Evolutionary conservation across 768 basidiomycete species (phyloP).

Genomic region (Boletales sp.): DNA sequence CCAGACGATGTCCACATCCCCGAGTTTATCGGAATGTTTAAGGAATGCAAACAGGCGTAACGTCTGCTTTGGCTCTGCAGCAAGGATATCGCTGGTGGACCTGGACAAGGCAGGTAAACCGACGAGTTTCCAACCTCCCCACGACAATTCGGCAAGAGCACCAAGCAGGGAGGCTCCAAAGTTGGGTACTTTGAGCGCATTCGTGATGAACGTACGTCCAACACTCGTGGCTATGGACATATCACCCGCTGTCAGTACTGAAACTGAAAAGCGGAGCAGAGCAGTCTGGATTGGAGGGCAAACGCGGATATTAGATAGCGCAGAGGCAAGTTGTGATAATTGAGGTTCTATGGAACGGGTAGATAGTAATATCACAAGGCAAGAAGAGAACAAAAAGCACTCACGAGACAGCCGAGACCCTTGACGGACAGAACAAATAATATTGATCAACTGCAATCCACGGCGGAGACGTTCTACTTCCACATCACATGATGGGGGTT

Average conservation of each 20-base stretch:
- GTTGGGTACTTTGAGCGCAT: slow-evolving; percentile 20
- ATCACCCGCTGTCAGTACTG: slow-evolving; percentile 41
- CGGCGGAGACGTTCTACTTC: slow-evolving; percentile 43
- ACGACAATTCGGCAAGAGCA: slow-evolving; percentile 58
- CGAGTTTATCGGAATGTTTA: slow-evolving; percentile 45
- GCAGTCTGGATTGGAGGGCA: slow-evolving; percentile 25
- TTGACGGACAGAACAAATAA: slow-evolving; percentile 61
- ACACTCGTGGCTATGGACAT: slow-evolving; percentile 32
- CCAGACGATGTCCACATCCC: slow-evolving; percentile 59
- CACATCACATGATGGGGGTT: slow-evolving; percentile 1
- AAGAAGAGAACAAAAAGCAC: slow-evolving; percentile 17
- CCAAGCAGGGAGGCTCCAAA: slow-evolving; percentile 59
- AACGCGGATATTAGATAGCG: slow-evolving; percentile 26
- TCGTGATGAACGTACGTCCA: slow-evolving; percentile 47
- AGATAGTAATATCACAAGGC: slow-evolving; percentile 1
- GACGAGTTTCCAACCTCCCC: slow-evolving; percentile 76
- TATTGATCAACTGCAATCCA: slow-evolving; percentile 52
- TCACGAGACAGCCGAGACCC: slow-evolving; percentile 66
- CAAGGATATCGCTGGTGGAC: slow-evolving; percentile 44
- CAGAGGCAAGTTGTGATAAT: slow-evolving; percentile 32
- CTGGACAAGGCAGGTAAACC: slow-evolving; percentile 59
- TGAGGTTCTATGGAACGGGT: slow-evolving; percentile 31
- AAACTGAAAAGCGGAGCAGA: slow-evolving; percentile 31
- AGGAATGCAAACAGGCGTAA: slow-evolving; percentile 52
- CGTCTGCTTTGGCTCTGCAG: slow-evolving; percentile 39